Evolutionary conservation across 768 basidiomycete genomes (phyloP), one percentile per base, ranked within the genome.

Genomic region (Naganishia friedmannii): DNA sequence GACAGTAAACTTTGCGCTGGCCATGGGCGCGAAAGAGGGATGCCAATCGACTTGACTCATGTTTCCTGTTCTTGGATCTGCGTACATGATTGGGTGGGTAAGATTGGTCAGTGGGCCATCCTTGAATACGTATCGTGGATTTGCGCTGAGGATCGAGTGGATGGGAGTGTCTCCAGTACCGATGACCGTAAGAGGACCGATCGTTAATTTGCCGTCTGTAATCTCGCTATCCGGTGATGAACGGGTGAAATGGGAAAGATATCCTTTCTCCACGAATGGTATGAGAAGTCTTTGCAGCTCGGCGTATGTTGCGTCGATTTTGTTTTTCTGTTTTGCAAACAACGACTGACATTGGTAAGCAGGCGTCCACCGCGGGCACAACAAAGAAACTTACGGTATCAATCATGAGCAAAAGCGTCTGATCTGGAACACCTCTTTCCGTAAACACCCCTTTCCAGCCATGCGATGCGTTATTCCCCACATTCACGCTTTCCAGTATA

Each of bases 151-250:
- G 15, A 75, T 73, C 48, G 53, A 34, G 10, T 58, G 29, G 26
- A 77, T 28, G 0, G 76, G 76, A 6, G 76, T 75, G 21, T 70
- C 70, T 5, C 76, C 76, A 0, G 74, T 75, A 3, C 76, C 74
- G 29, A 77, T 70, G 21, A 77, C 74, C 10, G 57, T 67, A 23
- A 77, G 53, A 23, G 76, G 76, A 28, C 74, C 76, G 12, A 67
- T 31, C 23, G 68, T 65, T 66, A 66, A 73, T 19, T 66, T 70
- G 21, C 45, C 37, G 2, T 69, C 67, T 0, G 72, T 58, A 15
- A 67, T 37, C 65, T 72, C 45, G 65, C 70, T 72, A 23, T 54
- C 53, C 0, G 73, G 8, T 1, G 70, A 70, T 5, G 65, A 32
- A 6, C 66, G 51, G 65, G 70, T 57, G 65, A 73, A 77, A 10